Base-by-base conservation (phyloP, 139 green algal species). In the Trebouxia sp. region DNA sequence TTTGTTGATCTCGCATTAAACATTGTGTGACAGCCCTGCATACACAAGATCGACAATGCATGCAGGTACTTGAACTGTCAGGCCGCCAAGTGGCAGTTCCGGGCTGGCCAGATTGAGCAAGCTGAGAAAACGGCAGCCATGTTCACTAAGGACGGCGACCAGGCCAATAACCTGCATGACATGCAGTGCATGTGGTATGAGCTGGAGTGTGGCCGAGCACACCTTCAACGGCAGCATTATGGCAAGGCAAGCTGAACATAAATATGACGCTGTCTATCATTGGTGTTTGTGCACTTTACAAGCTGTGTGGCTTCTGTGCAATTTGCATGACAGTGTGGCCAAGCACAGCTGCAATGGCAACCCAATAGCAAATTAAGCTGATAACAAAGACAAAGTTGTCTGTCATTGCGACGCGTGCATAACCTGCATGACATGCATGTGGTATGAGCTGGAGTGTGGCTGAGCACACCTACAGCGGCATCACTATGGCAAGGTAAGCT, bases 121-220 rank as follows among this genome's bases (percentile, higher is more conserved):
- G 96, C 94, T 4, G 91, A 98, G 83, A 76, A 87, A 35, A 94
- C 89, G 11, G 93, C 92, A 0, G 81, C 87, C 32, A 84, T 98
- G 30, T 99, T 99, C 88, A 97, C 94, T 26, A 92, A 92, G 55
- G 94, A 96, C n/a, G 92, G 89, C n/a, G 92, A 97, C 32, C 89
- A 94, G 82, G 75, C 89, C 41, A 89, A 92, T 78, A 94, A 90
- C 82, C 89, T 99, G 81, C 94, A 91, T 69, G 97, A 99, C 87
- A 99, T 99, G 97, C 95, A 99, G 92, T 94, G 93, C 83, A 97
- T 95, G 87, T 99, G 97, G 96, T 99, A 97, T 75, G 97, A 99
- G 92, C 81, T 97, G 7, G 91, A 91, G 75, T 88, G 80, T 50
- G 96, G 94, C 14, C 69, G 85, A 1, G 91, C 90, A 15, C 89